Percentiles rank a stretch among this genome's conserved stretches.
Conservation (phyloP, 2,329 filamentous ascomycete genomes). For the Pseudogymnoascus sp. region DNA sequence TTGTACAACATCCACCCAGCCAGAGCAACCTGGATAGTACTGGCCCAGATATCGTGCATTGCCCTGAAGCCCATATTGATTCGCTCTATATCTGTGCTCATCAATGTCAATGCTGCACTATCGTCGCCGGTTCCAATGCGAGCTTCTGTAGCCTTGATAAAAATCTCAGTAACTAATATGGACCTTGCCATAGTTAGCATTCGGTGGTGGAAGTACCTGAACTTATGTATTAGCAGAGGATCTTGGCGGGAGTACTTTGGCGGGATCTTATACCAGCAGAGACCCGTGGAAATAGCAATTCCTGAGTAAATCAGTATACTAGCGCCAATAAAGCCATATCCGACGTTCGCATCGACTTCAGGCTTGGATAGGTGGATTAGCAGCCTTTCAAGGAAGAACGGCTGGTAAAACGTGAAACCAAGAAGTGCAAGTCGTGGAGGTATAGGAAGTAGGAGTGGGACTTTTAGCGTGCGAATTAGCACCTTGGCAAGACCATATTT, state of each 20-base stretch:
- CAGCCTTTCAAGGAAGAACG: constrained; percentile 34
- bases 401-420: constrained; percentile 38
- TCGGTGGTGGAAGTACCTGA: not conserved
- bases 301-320: constrained; percentile 34
- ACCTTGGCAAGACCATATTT: constrained; percentile 18
- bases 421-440: constrained; percentile 31
- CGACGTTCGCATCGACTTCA: constrained; percentile 19
- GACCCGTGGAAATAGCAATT: constrained; percentile 28
- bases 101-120: constrained; percentile 18
- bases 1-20: constrained; percentile 14
- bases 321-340: constrained; percentile 35
- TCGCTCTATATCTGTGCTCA: constrained; percentile 22
- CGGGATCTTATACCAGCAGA: constrained; percentile 10
- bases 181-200: constrained; percentile 11
- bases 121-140: constrained; percentile 12
- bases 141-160: constrained; percentile 11
- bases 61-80: constrained; percentile 11
- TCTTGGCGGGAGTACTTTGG: not conserved
- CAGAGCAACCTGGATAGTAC: constrained; percentile 13
- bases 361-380: constrained; percentile 25
- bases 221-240: constrained; percentile 11
- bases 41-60: constrained; percentile 17
- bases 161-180: constrained; percentile 9
- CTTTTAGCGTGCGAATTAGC: constrained; percentile 20
- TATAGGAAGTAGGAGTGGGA: constrained; percentile 21